Conservation (phyloP, 1,139 yeast species). For the Sugiyamaella pinicola region DNA sequence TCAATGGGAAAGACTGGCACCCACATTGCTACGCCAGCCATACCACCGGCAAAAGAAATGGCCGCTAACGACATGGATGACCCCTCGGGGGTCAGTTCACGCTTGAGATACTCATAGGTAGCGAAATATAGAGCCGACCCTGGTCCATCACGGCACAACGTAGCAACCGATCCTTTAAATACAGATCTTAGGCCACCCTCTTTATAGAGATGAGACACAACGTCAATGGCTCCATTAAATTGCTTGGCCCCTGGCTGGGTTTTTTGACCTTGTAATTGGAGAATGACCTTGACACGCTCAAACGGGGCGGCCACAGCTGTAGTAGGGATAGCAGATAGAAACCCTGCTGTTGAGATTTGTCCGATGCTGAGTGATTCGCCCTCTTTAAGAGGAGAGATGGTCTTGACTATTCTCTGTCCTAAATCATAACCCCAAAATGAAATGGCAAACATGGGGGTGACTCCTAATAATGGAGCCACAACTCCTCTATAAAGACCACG, state of each 20-base stretch:
- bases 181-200: constrained; percentile 85
- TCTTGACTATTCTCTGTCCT: constrained; percentile 72
- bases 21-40: constrained; percentile 98
- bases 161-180: constrained; percentile 89
- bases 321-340: constrained; percentile 91
- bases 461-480: constrained; percentile 87
- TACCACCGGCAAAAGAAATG: constrained; percentile 88
- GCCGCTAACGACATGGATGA: constrained; percentile 65
- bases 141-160: constrained; percentile 96
- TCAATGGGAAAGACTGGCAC: constrained; percentile 93
- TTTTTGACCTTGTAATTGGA: constrained; percentile 75
- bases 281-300: constrained; percentile 90
- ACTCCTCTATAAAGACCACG: constrained; percentile 86
- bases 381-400: constrained; percentile 46
- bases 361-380: constrained; percentile 55
- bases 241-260: constrained; percentile 42
- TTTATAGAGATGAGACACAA: constrained; percentile 67
- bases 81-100: constrained; percentile 57
- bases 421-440: constrained; percentile 98
- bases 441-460: constrained; percentile 97
- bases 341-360: constrained; percentile 92
- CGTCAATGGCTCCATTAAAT: constrained; percentile 56
- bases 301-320: constrained; percentile 96
- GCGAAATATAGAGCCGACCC: constrained; percentile 98
- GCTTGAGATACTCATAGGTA: constrained; percentile 82